phyloP scores from a whole-genome alignment of 148 eudicot species.

The Rhododendron simsii region DNA sequence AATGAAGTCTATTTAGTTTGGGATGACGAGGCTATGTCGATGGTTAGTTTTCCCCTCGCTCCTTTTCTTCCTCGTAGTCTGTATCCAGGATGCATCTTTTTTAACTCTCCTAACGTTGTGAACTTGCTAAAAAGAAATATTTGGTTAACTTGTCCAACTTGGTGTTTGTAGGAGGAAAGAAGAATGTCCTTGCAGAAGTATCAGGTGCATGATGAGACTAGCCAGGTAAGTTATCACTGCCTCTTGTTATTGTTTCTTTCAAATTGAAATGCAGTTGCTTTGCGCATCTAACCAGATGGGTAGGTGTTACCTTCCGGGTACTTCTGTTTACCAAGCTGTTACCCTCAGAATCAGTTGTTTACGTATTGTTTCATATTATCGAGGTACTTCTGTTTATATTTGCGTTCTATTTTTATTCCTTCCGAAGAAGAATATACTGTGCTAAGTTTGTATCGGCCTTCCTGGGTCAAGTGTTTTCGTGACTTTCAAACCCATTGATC shows the following conservation, averaged over 20 bases:
- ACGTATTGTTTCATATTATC: slow-evolving; percentile 18
- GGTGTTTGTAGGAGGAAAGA: slow-evolving; percentile 81
- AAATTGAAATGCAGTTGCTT: slow-evolving; percentile 27
- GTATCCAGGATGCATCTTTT: not conserved
- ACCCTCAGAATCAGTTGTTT: slow-evolving; percentile 35
- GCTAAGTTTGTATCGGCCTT: slow-evolving; percentile 15
- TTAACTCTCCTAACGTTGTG: not conserved
- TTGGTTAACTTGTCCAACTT: not conserved
- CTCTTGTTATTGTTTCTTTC: slow-evolving; percentile 20
- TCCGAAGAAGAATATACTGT: slow-evolving; percentile 5
- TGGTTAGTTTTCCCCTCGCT: slow-evolving; percentile 50
- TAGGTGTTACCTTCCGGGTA: slow-evolving; percentile 23
- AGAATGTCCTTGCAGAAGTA: slow-evolving; percentile 84
- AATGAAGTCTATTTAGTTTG: slow-evolving; percentile 97
- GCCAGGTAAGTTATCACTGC: slow-evolving; percentile 92
- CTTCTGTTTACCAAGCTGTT: slow-evolving; percentile 1
- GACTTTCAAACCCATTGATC: slow-evolving; percentile 26
- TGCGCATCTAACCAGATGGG: slow-evolving; percentile 30
- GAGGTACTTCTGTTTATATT: slow-evolving; percentile 23
- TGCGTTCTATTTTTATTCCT: not conserved
- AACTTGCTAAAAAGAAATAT: not conserved
- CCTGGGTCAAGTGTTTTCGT: slow-evolving; percentile 11
- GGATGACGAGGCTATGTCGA: slow-evolving; percentile 99
- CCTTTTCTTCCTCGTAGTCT: not conserved
- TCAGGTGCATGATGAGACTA: slow-evolving; percentile 99